Evolutionary conservation across 2,329 filamentous ascomycete genomes (phyloP), one percentile per base, ranked within the genome.

Genomic region (Fusarium cicatricum): DNA sequence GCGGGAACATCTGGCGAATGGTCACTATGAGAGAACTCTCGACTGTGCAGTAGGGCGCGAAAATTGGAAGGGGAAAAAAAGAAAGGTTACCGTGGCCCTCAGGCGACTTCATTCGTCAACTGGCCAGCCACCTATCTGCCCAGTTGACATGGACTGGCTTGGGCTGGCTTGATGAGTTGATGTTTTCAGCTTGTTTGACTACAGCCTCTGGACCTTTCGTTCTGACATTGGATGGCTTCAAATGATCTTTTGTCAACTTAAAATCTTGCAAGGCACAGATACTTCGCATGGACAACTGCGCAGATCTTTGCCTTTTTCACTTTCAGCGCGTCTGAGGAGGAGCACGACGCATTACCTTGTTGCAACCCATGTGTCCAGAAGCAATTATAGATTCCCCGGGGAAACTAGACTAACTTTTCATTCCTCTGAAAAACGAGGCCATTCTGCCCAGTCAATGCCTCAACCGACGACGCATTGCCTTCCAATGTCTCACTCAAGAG

Each of bases 351-450:
- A 32, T 60, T 36, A 46, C 53, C 45, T 56, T 34, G 9, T 26
- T 8, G 23, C 23, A 26, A 23, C 43, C 52, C 55, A 50, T 52
- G 48, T 53, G 32, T 38, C 40, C 56, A 71, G 55, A 71, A 71
- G 69, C 66, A 71, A 71, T 68, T 69, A 67, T 71, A 67, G 63
- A 69, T 71, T 58, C 54, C 66, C 43, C 69, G 67, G 34, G 68
- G 42, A 61, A 71, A 71, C 68, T 68, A 60, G 59, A 65, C 66
- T 68, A 70, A 43, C 44, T 55, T 48, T 52, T 45, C 56, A 48
- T 53, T 58, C 16, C 38, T 53, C 32, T 50, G 11, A 51, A 40
- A 44, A 40, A 16, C 31, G 37, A 56, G 45, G 26, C 42, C 36
- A 50, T 41, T 55, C 32, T 41, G 41, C 36, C 50, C 54, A 57